Conservation (phyloP, 176 grass and related monocot species). For the Raddia guianensis region DNA sequence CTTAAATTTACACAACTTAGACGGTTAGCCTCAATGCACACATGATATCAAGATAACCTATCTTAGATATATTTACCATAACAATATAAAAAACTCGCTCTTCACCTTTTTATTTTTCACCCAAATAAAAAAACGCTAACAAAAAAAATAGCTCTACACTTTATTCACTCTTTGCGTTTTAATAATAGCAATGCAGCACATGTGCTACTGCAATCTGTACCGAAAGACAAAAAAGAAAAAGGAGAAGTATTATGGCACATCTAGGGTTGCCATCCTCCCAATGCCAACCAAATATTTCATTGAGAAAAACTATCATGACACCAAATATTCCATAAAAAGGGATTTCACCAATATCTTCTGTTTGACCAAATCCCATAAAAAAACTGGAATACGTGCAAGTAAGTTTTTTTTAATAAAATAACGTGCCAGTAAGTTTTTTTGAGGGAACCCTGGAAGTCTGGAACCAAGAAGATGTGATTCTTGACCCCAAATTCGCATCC, state of each 20-base stretch:
- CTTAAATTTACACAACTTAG: background rate
- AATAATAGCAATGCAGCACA: background rate
- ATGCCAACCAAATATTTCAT: background rate
- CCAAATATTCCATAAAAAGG: too few relatives aligned
- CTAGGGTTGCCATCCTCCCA: background rate
- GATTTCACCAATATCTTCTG: too few relatives aligned
- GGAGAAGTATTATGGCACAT: background rate
- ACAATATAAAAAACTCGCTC: background rate
- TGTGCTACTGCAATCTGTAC: too few relatives aligned
- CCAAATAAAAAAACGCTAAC: background rate
- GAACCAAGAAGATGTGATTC: slow-evolving; percentile 9
- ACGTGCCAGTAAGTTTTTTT: too few relatives aligned
- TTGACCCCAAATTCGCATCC: background rate
- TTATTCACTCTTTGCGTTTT: background rate
- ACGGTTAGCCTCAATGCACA: background rate
- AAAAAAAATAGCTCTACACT: background rate
- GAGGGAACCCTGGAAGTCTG: background rate
- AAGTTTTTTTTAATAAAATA: too few relatives aligned
- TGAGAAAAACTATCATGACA: background rate
- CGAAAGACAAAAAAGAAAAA: too few relatives aligned
- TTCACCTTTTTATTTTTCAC: too few relatives aligned
- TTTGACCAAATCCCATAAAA: too few relatives aligned
- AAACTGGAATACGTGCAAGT: too few relatives aligned
- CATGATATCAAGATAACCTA: background rate
- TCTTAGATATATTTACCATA: background rate